Evolutionary conservation across 2,329 filamentous ascomycete genomes (phyloP), one percentile per base, ranked within the genome.

Genomic region (Fusarium musae): DNA sequence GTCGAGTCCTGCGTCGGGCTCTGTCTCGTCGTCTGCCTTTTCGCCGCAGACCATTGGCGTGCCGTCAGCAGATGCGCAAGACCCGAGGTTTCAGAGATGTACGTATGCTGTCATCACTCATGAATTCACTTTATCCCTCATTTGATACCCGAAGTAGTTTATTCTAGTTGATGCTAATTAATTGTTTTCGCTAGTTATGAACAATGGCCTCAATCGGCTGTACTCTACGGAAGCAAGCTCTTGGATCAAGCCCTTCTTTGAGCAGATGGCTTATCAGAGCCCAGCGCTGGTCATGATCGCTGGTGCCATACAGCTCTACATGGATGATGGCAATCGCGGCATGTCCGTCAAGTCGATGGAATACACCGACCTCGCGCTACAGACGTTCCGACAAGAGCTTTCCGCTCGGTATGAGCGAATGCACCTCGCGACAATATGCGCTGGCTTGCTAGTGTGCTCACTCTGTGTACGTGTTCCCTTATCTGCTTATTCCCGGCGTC

Each of bases 331-430:
- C 0, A 30, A 16, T 6, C 66, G 68, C 1, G 54, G 66, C 8
- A 59, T 76, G 37, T 76, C 75, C 0, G 74, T 77, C 9, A 63
- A 67, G 21, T 77, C 75, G 0, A 76, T 77, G 75, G 75, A 77
- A 34, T 61, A 69, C 11, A 61, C 77, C 42, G 75, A 69, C 52
- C 16, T 69, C 1, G 75, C 75, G 0, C 49, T 77, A 13, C 75
- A 77, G 46, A 74, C 75, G 0, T 77, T 77, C 43, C 75, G 75
- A 11, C 65, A 63, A 10, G 75, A 77, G 36, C 60, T 77, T 12
- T 58, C 59, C 3, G 50, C 61, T 9, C 70, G 72, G 1, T 63
- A 75, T 42, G 75, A 69, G n/a, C 63, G 32, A 16, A 70, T 77
- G 46, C 75, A 76, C 36, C 42, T 56, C 5, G 56, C 72, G 0